phyloP scores from a whole-genome alignment of 768 basidiomycete genomes.

The Wakefieldia striispora region DNA sequence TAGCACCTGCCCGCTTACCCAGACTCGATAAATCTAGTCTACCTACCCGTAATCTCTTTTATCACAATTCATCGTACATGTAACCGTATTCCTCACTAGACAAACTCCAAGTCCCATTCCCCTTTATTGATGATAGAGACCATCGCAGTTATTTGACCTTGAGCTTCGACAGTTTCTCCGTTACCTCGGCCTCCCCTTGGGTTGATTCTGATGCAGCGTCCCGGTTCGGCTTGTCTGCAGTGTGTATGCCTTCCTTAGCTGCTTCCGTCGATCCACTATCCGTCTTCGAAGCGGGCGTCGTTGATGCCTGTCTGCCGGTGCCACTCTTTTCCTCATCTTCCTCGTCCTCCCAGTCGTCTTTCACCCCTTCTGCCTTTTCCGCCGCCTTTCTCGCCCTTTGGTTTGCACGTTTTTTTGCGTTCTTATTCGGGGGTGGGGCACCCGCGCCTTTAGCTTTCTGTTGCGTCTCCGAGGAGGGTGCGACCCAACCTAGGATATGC shows the following conservation, averaged over 20 bases:
- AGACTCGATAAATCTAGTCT: constrained; percentile 9
- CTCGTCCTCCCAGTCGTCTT: constrained; percentile 78
- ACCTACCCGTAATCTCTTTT: constrained; percentile 14
- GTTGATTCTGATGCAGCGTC: constrained; percentile 15
- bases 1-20: constrained; percentile 10
- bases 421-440: constrained; percentile 59
- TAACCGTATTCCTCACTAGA: not conserved
- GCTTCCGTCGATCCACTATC: constrained; percentile 5
- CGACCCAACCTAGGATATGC: constrained; percentile 80
- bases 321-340: constrained; percentile 44
- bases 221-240: constrained; percentile 24
- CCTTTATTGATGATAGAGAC: not conserved
- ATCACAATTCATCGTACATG: not conserved
- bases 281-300: constrained; percentile 22
- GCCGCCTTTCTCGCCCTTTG: constrained; percentile 64
- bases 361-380: constrained; percentile 55
- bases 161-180: constrained; percentile 55
- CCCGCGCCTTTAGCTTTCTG: constrained; percentile 29
- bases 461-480: constrained; percentile 49
- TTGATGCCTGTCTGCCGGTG: constrained; percentile 12
- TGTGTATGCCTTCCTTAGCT: constrained; percentile 20
- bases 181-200: constrained; percentile 34
- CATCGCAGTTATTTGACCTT: constrained; percentile 43
- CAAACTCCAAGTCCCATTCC: too few relatives aligned
- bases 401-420: constrained; percentile 80